Evolutionary conservation across 495 filamentous ascomycete species (phyloP), one percentile per base, ranked within the genome.

Genomic region (Neurospora discreta): DNA sequence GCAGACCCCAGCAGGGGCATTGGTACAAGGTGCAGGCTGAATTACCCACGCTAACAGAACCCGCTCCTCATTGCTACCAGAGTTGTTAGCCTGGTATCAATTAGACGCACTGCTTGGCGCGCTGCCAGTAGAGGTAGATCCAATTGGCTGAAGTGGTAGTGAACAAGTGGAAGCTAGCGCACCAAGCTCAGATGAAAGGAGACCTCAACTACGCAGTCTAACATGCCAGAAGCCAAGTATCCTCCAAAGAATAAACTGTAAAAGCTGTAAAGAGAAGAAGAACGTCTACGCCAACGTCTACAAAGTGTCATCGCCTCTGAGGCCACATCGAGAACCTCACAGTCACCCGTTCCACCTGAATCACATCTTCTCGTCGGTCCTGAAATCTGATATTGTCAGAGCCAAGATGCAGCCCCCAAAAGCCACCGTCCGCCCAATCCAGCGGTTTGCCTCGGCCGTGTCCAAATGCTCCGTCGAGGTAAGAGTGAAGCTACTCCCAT

Each of bases 401-500:
- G 38, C 38, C 38, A 77, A 46, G 16, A 80, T 80, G 80, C 76
- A 76, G 68, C 77, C 75, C 33, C 77, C 74, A 46, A 65, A 65
- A 33, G 26, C 7, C 2, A 65, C 52, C 52, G 26, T 73, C 10
- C 86, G 95, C 44, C 95, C 95, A 9, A 93, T 99, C 75, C 92
- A 97, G 77, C 94, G 90, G 74, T 91, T 99, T 76, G 95, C 94
- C 1, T 85, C 89, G 69, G 92, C 94, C 3, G 90, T 90, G 11
- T 91, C 90, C 3, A 91, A 93, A 80, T 99, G 95, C 83, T 89
- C 92, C 15, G 79, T 85, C 26, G 92, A 98, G 87, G 95, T 97
- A 80, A 38, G 81, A 7, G 38, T 72, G n/a, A 5, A 41, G 13
- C 52, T 33, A 72, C 39, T 44, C 38, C 38, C 38, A 38, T 38